These are phyloP conservation scores for Petasospora fabianii DNA, from an alignment of 1,139 yeast species.

Conservation along the genomic window DNA sequence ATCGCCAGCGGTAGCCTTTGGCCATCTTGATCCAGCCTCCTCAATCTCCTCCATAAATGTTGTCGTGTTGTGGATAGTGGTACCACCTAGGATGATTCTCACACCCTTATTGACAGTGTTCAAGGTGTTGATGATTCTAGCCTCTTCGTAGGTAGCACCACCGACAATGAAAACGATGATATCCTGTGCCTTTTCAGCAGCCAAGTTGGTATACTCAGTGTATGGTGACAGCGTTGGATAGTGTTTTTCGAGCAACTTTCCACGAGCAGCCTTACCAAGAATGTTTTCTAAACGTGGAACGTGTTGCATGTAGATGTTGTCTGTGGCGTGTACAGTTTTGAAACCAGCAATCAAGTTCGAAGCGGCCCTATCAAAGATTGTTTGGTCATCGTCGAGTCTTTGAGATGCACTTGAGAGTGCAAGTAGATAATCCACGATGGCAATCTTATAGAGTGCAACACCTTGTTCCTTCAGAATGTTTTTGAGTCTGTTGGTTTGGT, in stretches of 20 bases:
- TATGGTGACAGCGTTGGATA: conserved; percentile 49
- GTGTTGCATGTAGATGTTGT: conserved; percentile 67
- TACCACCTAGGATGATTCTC: conserved; percentile 73
- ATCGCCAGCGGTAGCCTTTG: conserved; percentile 19
- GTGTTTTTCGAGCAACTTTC: conserved; percentile 43
- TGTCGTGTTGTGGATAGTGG: conserved; percentile 57
- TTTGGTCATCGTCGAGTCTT: conserved; percentile 38
- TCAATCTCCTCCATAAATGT: conserved; percentile 44
- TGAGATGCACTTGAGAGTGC: conserved; percentile 39
- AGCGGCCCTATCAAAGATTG: conserved; percentile 35
- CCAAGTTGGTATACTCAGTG: conserved; percentile 21
- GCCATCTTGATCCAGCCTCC: conserved; percentile 28
- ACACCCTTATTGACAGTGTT: conserved; percentile 48
- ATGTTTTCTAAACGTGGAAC: conserved; percentile 65
- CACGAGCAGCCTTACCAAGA: conserved; percentile 46
- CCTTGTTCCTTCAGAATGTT: conserved; percentile 35
- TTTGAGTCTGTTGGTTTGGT: conserved; percentile 37
- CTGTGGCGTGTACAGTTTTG: conserved; percentile 30
- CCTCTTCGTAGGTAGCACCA: conserved; percentile 91
- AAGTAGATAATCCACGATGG: conserved; percentile 33
- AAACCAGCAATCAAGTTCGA: conserved; percentile 32
- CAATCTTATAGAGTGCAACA: conserved; percentile 31
- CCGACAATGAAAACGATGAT: conserved; percentile 81
- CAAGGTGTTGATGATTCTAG: conserved; percentile 73
- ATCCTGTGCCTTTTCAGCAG: conserved; percentile 56